Conservation (phyloP, 2,329 filamentous ascomycete genomes). For the Cytospora schulzeri region DNA sequence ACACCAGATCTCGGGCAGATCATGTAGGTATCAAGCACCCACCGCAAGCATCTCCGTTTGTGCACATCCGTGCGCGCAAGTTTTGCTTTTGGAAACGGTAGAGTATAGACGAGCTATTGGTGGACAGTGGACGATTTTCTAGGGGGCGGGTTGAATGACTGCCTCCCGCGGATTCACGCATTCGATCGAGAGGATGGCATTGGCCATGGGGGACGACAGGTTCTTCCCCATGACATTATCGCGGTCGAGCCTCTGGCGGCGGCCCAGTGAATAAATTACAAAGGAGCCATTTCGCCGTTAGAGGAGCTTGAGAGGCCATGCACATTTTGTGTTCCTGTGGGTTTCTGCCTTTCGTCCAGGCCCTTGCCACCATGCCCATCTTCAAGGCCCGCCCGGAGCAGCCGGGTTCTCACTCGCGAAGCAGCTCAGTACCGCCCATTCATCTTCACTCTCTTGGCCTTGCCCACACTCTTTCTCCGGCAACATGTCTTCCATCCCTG, state of each 20-base stretch:
- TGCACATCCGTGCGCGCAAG: not conserved
- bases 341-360: not conserved
- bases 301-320: not conserved
- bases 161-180: not conserved
- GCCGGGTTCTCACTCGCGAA: not conserved
- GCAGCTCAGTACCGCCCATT: constrained; percentile 4
- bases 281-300: not conserved
- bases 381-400: constrained; percentile 4
- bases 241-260: not conserved
- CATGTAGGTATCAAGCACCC: not conserved
- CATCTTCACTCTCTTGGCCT: not conserved
- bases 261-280: not conserved
- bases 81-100: not conserved
- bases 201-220: too few species aligned
- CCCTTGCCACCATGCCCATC: not conserved
- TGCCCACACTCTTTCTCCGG: not conserved
- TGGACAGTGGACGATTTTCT: not conserved
- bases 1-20: not conserved
- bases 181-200: not conserved
- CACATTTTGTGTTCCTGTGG: not conserved
- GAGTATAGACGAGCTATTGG: not conserved
- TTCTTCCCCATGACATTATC: not conserved
- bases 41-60: not conserved
- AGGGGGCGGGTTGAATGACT: not conserved
- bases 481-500: not conserved